Evolutionary conservation across 768 basidiomycete genomes (phyloP).

Genomic region (Rhizopogon rudus): DNA sequence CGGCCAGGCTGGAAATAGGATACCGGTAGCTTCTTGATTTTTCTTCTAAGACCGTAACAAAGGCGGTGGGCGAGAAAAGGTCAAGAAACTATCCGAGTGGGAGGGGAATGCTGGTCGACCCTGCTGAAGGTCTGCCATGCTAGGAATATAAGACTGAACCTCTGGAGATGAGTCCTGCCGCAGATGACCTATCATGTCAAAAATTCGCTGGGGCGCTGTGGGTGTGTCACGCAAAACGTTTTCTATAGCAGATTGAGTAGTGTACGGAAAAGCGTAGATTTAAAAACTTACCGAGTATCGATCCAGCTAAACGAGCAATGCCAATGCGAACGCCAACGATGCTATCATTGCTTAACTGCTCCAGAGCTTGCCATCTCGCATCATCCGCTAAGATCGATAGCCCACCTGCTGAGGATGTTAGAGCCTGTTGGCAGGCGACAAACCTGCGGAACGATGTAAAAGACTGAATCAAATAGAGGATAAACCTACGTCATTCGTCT

Average conservation of each 20-base stretch:
- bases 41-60: neutral
- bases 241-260: neutral
- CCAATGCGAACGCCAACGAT: conserved; percentile 86
- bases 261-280: neutral
- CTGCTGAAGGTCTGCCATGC: conserved; percentile 16
- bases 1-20: neutral
- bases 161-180: conserved; percentile 54
- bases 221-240: neutral
- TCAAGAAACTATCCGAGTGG: conserved; percentile 23
- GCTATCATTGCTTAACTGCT: conserved; percentile 53
- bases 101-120: conserved; percentile 8
- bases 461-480: conserved; percentile 7
- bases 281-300: conserved; percentile 45
- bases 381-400: conserved; percentile 37
- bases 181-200: conserved; percentile 40
- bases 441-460: conserved; percentile 44
- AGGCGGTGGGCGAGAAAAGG: conserved; percentile 35
- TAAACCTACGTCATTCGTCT: conserved; percentile 67
- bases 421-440: conserved; percentile 65
- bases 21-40: neutral
- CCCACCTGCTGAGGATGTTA: conserved; percentile 34
- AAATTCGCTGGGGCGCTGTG: conserved; percentile 29
- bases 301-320: conserved; percentile 67
- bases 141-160: conserved; percentile 55
- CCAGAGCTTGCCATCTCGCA: conserved; percentile 45